Evolutionary conservation across 75 land plant species (phyloP), one percentile per base, ranked within the genome.

Genomic region (Pinus albicaulis): DNA sequence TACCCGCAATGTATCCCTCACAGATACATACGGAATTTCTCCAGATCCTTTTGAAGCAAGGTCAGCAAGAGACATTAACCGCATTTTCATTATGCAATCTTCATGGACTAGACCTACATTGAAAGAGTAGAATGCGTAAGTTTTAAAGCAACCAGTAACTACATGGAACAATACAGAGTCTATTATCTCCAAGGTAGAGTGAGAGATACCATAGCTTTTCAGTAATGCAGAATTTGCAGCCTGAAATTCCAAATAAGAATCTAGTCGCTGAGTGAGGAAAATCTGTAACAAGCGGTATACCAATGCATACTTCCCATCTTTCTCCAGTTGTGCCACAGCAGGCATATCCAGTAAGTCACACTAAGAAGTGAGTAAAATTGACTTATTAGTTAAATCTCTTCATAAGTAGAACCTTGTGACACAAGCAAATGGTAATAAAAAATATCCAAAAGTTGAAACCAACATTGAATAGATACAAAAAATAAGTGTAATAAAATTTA

Each of bases 51-150:
- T 72, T 28, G 91, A 81, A 59, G 93, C 92, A 72, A 97, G 91
- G 76, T 93, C 93, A 4, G 87, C 89, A 77, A 97, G 74, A 57
- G 99, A 94, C 85, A 97, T 87, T 58, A 97, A 80, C 52, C 98
- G 85, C 99, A 97, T 94, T 87, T 97, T 97, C n/a, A 92, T 84
- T 56, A 97, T 76, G 76, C 98, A 92, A 20, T 97, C 99, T 80
- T 92, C 98, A 81, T 92, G 99, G 22, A 89, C 87, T 77, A 97
- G 74, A 36, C 96, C 99, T 96, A 73, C 55, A 76, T 36, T 74
- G 10, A 19, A 72, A 55, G 55, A 60, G 31, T 7, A 41, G 3
- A 56, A 75, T 23, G 19, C 55, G 36, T 26, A 25, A 24, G 24
- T 48, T 59, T 26, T 56, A 5, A 5, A 31, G 60, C 5, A 48